Base-by-base conservation (phyloP, 495 filamentous ascomycete genomes). In the Choiromyces venosus region DNA sequence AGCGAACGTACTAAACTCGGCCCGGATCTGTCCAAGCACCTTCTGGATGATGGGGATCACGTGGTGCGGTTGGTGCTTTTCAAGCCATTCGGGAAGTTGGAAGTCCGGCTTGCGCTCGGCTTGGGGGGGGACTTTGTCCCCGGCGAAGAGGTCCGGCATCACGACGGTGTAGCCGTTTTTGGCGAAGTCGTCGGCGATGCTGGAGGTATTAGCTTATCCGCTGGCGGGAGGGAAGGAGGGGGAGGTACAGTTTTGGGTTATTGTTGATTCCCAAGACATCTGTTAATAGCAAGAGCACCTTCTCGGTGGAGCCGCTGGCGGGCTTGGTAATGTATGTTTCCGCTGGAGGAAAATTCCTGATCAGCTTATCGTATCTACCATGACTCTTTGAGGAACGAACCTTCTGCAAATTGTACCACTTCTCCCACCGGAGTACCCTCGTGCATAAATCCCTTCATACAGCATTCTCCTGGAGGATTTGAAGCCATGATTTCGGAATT, bases 111-210 rank as follows among this genome's bases (percentile, higher is more conserved):
- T 82, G 2, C 85, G 84, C 83, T 91, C 89, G 68, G 89, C 85
- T 7, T 83, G 83, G 66, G 80, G 77, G 21, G 79, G 71, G 77
- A 92, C 79, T 21, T 88, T 77, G 77, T 96, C 91, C 68, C 91
- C 92, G 61, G 89, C 86, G 85, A 94, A 92, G 73, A 91, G 83
- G 81, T 97, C 93, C 71, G 92, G 87, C 76, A 96, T 84, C 35
- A 94, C 82, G 65, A 88, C 89, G 33, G 91, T 86, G 82, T 93
- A 97, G 64, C 93, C 93, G 80, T 91, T 91, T 78, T 88, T 89
- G 72, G 93, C 93, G 74, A 87, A 92, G 81, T 92, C 90, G 84
- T 96, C 93, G 72, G 92, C 92, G 72, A 94, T 85, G 40, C 85
- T 87, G 56, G 37, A 65, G 39, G 67, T 38, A 38, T 37, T 52